Evolutionary conservation across 2,329 filamentous ascomycete genomes (phyloP), one percentile per base, ranked within the genome.

Genomic region (Ascochyta fabae): DNA sequence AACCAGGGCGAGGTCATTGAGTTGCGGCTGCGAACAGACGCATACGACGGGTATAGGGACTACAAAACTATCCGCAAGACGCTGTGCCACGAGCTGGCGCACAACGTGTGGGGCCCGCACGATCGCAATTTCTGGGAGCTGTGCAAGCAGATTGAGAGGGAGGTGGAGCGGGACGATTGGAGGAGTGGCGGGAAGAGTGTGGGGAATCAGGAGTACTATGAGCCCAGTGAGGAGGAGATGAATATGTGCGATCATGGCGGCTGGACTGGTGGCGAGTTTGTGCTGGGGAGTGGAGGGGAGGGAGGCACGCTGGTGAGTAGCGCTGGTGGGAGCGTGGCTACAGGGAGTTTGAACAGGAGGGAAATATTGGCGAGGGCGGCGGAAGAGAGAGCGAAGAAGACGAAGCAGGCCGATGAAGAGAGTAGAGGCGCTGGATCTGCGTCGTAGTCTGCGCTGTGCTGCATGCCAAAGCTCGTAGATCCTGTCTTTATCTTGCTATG

Each of bases 51-150:
- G 0, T 98, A 96, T 70, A 81, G 95, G 34, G 92, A 97, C 72
- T 99, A 98, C 78, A 88, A 89, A 66, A 93, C 89, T 0, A 96
- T 99, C 44, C 85, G 95, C 47, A 91, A 90, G 65, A 98, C 95
- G 41, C 81, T 99, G 12, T 98, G 94, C 71, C 95, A 99, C 78
- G 95, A 99, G 79, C 81, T 99, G 16, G 89, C 93, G 62, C 95
- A 99, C 76, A 97, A 96, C 67, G 91, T 96, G 9, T 88, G 89
- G 77, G 83, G 89, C 0, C 86, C 89, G 0, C 95, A 99, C 74
- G 92, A 98, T 75, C 81, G 86, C 16, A 79, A 90, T 42, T 99
- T 99, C 70, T 98, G 95, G 94, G 85, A 92, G 48, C 75, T 99
- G 67, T 96, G 91, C 64, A 88, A 87, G 65, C 84, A 89, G 79